Evolutionary conservation across 2,329 filamentous ascomycete genomes (phyloP).

Genomic region (Zarea fungicola): DNA sequence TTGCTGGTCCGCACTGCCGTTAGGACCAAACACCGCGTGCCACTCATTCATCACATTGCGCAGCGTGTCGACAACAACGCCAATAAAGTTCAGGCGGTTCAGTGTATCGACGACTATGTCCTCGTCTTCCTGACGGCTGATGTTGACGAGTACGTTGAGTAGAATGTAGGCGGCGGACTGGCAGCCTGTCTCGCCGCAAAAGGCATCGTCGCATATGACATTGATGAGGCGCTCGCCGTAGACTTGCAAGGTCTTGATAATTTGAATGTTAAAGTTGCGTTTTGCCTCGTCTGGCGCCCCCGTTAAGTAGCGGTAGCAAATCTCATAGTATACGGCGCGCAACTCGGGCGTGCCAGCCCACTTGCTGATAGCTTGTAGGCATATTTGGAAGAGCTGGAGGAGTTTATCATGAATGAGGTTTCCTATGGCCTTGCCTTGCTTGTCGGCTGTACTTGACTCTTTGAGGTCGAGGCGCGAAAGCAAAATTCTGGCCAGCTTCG

Average conservation of each 20-base stretch:
- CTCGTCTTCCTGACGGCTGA: conserved; percentile 68
- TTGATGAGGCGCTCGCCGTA: conserved; percentile 77
- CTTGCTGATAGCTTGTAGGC: conserved; percentile 71
- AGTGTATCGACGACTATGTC: conserved; percentile 73
- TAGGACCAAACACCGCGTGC: conserved; percentile 45
- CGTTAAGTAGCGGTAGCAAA: conserved; percentile 79
- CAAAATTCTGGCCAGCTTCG: conserved; percentile 67
- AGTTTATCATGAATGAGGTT: conserved; percentile 84
- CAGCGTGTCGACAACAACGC: conserved; percentile 83
- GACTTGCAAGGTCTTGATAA: conserved; percentile 64
- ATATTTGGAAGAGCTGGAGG: conserved; percentile 85
- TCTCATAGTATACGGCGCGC: conserved; percentile 83
- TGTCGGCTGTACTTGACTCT: conserved; percentile 32
- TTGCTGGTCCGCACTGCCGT: conserved; percentile 37
- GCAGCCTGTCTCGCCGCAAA: conserved; percentile 73
- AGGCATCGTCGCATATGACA: conserved; percentile 87
- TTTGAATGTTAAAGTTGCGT: conserved; percentile 47
- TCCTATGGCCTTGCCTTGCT: conserved; percentile 44
- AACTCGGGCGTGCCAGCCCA: conserved; percentile 66
- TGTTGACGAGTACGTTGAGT: conserved; percentile 69
- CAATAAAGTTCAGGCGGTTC: conserved; percentile 83
- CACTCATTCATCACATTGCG: conserved; percentile 71
- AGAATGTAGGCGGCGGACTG: conserved; percentile 82
- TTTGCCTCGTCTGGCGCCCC: conserved; percentile 57
- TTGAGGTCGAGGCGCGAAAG: conserved; percentile 65